Evolutionary conservation across 306 rosid genomes (phyloP).

Genomic region (Prunus davidiana): DNA sequence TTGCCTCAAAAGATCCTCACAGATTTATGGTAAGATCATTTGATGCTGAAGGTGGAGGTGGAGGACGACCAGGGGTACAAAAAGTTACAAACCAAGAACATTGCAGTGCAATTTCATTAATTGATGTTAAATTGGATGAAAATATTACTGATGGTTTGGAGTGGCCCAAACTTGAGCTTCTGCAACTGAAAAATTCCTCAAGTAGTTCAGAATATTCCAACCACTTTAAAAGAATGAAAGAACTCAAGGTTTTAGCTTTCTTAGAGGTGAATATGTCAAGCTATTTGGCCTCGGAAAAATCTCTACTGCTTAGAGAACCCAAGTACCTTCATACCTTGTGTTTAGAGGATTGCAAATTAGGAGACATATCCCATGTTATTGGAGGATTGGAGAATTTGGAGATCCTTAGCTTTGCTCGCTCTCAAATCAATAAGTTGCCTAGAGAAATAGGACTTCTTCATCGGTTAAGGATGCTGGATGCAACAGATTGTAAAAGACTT

Average conservation of each 20-base stretch:
- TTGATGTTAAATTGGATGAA: background rate
- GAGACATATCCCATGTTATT: background rate
- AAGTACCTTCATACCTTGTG: background rate
- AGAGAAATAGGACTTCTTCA: background rate
- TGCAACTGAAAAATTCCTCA: accelerated
- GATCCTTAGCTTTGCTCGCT: background rate
- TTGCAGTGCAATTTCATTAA: background rate
- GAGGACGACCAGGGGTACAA: no score
- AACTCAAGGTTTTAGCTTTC: background rate
- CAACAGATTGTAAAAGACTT: background rate
- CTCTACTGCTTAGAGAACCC: background rate
- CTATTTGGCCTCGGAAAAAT: no score
- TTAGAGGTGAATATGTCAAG: accelerated
- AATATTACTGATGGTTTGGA: background rate
- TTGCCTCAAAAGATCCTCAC: slow-evolving; percentile 13
- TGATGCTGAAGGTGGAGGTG: background rate
- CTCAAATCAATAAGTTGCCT: background rate
- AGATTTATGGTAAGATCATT: background rate
- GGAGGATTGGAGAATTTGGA: background rate
- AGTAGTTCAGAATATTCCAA: background rate
- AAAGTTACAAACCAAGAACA: background rate
- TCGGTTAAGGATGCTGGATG: background rate
- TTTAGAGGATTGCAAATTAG: background rate
- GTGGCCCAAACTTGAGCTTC: background rate
- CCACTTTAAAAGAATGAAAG: background rate